These are phyloP conservation scores for Benincasa hispida DNA, from an alignment of 306 rosid genomes.

Conservation along the genomic window DNA sequence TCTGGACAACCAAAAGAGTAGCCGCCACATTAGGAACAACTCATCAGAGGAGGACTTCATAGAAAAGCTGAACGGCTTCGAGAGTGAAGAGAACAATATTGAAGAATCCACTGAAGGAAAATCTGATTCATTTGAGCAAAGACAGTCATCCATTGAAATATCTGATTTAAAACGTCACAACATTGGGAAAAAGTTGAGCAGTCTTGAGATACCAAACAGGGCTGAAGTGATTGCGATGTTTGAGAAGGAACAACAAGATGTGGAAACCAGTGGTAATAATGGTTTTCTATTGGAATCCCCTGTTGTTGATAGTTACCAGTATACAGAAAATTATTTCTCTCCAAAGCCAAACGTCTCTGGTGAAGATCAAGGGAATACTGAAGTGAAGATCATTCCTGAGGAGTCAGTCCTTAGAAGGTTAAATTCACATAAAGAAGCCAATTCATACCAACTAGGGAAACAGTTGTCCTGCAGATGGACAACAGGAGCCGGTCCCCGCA, in stretches of 20 bases:
- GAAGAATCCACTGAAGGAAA: conserved; percentile 22
- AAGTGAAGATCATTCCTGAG: conserved; percentile 38
- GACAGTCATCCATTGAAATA: conserved; percentile 13
- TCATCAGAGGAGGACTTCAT: conserved; percentile 68
- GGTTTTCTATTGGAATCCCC: conserved; percentile 15
- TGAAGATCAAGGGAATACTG: conserved; percentile 26
- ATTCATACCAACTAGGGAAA: conserved; percentile 77
- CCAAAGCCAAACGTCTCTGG: conserved; percentile 15
- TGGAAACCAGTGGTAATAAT: not conserved
- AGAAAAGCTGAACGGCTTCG: conserved; percentile 31
- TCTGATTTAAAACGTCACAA: conserved; percentile 18
- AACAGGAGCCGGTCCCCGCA: conserved; percentile 95
- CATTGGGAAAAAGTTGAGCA: conserved; percentile 24
- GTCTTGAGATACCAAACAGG: conserved; percentile 48
- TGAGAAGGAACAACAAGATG: conserved; percentile 20
- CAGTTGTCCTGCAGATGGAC: conserved; percentile 96
- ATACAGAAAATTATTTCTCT: conserved; percentile 12
- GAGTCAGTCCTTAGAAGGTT: conserved; percentile 69
- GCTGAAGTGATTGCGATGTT: conserved; percentile 16
- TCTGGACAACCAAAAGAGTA: conserved; percentile 27
- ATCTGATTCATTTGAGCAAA: conserved; percentile 13
- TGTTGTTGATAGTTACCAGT: conserved; percentile 8
- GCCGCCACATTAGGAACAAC: conserved; percentile 48
- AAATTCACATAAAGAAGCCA: conserved; percentile 59
- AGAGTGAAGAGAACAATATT: conserved; percentile 19